phyloP scores from a whole-genome alignment of 306 rosid genomes.

The Trifolium subterraneum region DNA sequence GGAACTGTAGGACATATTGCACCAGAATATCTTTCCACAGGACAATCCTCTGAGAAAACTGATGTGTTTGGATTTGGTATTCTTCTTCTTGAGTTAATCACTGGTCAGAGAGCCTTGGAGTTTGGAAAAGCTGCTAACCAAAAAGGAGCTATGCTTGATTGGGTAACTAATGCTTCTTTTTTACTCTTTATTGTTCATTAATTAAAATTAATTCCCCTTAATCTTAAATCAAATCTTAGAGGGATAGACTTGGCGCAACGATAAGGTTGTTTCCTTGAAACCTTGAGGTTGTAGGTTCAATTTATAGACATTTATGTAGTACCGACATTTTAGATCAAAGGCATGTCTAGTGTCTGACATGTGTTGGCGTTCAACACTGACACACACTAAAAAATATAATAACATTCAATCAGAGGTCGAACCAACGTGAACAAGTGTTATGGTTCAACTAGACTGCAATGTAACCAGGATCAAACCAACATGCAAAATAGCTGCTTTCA shows the following conservation, averaged over 20 bases:
- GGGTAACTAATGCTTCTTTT: slow-evolving; percentile 42
- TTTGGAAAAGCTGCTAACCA: slow-evolving; percentile 57
- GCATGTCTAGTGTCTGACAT: background rate
- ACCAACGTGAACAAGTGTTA: background rate
- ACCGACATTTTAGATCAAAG: background rate
- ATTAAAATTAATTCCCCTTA: background rate
- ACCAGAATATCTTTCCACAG: slow-evolving; percentile 57
- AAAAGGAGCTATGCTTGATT: slow-evolving; percentile 62
- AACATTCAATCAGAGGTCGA: background rate
- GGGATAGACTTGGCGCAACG: background rate
- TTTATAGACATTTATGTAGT: background rate
- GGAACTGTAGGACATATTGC: slow-evolving; percentile 62
- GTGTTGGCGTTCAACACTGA: background rate
- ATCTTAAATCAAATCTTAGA: background rate
- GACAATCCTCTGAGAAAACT: slow-evolving; percentile 60
- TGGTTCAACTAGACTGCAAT: background rate
- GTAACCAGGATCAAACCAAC: background rate
- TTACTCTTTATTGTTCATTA: background rate
- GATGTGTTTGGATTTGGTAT: slow-evolving; percentile 62
- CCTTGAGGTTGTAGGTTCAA: background rate
- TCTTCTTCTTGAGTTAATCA: slow-evolving; percentile 56
- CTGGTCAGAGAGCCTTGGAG: slow-evolving; percentile 58
- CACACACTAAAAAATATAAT: background rate
- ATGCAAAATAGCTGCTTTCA: background rate
- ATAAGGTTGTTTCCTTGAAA: background rate